phyloP scores from a whole-genome alignment of 2,329 filamentous ascomycete genomes.

The Aspergillus spinulosporus region DNA sequence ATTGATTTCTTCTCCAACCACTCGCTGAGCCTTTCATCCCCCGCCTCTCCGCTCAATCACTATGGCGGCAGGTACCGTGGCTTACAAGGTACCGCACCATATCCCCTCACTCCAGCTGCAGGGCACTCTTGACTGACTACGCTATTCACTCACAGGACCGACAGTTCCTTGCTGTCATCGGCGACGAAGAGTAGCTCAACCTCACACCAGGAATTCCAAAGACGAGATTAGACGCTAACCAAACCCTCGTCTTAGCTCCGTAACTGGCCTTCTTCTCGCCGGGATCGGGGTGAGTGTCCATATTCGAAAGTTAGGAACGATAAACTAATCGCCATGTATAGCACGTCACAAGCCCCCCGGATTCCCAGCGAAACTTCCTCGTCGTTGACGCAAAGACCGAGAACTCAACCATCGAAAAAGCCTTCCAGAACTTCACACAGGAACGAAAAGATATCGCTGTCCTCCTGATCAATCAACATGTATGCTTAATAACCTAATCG shows the following conservation, averaged over 20 bases:
- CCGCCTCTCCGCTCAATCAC: constrained; percentile 15
- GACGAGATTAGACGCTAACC: constrained; percentile 19
- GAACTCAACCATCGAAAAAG: constrained; percentile 78
- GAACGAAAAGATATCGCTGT: constrained; percentile 97
- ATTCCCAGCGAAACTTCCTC: constrained; percentile 95
- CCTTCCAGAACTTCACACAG: constrained; percentile 85
- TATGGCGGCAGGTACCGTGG: constrained; percentile 63
- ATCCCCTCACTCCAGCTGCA: constrained; percentile 11
- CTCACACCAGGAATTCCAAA: background rate
- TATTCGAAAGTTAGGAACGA: background rate
- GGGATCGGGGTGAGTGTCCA: constrained; percentile 76
- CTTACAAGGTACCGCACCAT: constrained; percentile 52
- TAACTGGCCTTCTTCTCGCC: constrained; percentile 90
- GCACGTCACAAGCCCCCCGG: constrained; percentile 90
- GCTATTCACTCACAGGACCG: constrained; percentile 61
- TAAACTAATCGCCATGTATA: constrained; percentile 39
- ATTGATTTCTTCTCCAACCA: background rate
- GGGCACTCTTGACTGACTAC: constrained; percentile 33
- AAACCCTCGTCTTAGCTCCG: constrained; percentile 64
- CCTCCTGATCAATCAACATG: constrained; percentile 95
- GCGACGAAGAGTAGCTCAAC: constrained; percentile 70
- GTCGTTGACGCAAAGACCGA: constrained; percentile 95
- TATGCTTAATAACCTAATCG: constrained; percentile 44
- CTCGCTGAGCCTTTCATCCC: background rate
- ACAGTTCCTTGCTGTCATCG: constrained; percentile 95